Conservation (phyloP, 139 green algal species). For the Zygnema cylindricum region DNA sequence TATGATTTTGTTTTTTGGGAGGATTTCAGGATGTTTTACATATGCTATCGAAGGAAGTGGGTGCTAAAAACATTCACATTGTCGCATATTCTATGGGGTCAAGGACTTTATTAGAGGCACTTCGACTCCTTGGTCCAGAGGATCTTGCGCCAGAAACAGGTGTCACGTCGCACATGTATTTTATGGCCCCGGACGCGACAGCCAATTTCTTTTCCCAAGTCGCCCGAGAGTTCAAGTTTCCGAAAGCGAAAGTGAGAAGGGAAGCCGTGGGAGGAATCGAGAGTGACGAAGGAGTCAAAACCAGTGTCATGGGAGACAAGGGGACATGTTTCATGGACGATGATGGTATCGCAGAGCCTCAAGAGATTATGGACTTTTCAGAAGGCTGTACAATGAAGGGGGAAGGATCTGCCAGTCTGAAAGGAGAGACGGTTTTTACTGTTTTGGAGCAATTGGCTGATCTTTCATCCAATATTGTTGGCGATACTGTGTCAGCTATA, state of each 20-base stretch:
- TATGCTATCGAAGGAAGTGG: slow-evolving; percentile 23
- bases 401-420: neutral
- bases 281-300: neutral
- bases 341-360: no score
- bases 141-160: slow-evolving; percentile 12
- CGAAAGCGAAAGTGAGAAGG: neutral
- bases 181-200: slow-evolving; percentile 37
- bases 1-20: no score
- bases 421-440: neutral
- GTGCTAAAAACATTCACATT: slow-evolving; percentile 5
- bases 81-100: slow-evolving; percentile 21
- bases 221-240: slow-evolving; percentile 15
- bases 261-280: neutral
- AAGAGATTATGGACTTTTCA: no score
- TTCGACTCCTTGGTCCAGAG: neutral
- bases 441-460: slow-evolving; percentile 25
- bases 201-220: slow-evolving; percentile 8
- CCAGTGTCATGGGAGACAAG: neutral
- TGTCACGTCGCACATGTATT: slow-evolving; percentile 43
- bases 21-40: slow-evolving; percentile 19
- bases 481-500: slow-evolving; percentile 9
- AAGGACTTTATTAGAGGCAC: slow-evolving; percentile 12
- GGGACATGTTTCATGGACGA: neutral
- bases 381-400: no score
- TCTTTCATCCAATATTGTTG: slow-evolving; percentile 8